Evolutionary conservation across 352 stramenopile genomes (phyloP), one percentile per base, ranked within the genome.

Genomic region (Hyaloperonospora brassicae): DNA sequence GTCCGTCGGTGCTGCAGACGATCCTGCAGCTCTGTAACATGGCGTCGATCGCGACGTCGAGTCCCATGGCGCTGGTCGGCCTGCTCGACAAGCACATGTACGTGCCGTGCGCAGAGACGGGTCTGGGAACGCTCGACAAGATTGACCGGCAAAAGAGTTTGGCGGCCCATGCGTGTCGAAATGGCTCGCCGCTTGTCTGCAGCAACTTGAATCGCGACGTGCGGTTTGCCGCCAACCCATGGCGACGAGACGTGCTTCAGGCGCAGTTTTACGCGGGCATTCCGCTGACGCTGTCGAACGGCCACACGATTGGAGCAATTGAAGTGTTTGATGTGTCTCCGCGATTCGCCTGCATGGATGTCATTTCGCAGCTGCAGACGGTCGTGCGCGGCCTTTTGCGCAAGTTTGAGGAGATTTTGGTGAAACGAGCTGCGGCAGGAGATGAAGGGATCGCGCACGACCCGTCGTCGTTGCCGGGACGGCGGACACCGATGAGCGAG

Each of bases 231-330:
- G 70, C 70, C 5, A 94, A 94, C 54, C 65, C 70, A 39, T 89
- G 73, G 68, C 76, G 79, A 25, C 69, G 77, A 39, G 71, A 82
- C 62, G 84, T 62, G 34, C 55, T 61, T 54, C 73, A 47, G 61
- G 66, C 50, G 55, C 59, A 64, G 41, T 94, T 95, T 51, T 94
- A 95, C 61, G 85, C 84, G 1, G 87, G 83, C 27, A 92, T 92
- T 31, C 86, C 86, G 22, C 57, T 95, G 7, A 83, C 84, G 47
- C 73, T 94, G 9, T 76, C 74, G n/a, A 88, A 84, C 24, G 81
- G 81, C 41, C 73, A 87, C 57, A 87, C 84, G 21, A 70, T 94
- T 21, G 84, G 84, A 36, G 72, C 71, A 2, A 76, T 94, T 49
- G 84, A 94, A 55, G 80, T 94, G 11, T 88, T 85, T 46, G 79